Percentiles rank a stretch among this genome's conserved stretches.
Evolutionary conservation across 2,329 filamentous ascomycete genomes (phyloP).

Genomic region (Microthyrium microscopicum): DNA sequence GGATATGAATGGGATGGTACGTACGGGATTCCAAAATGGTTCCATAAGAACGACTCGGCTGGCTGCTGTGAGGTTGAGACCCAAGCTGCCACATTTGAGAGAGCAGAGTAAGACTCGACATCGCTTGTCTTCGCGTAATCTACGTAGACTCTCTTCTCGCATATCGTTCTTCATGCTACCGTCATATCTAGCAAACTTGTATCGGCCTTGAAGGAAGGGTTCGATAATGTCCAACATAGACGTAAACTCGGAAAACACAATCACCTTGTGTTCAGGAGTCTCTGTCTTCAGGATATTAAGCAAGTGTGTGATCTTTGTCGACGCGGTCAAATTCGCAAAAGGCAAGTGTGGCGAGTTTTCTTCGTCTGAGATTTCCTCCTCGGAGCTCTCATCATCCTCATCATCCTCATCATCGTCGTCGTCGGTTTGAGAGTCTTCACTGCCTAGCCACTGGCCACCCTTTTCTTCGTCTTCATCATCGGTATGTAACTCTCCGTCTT

Average conservation of each 20-base stretch:
- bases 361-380: slow-evolving; percentile 25
- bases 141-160: slow-evolving; percentile 69
- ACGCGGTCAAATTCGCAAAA: slow-evolving; percentile 29
- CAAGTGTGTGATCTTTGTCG: slow-evolving; percentile 82
- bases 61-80: slow-evolving; percentile 86
- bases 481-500: slow-evolving; percentile 67
- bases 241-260: slow-evolving; percentile 96
- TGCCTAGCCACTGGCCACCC: slow-evolving; percentile 61
- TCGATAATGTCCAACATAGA: slow-evolving; percentile 95
- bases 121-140: slow-evolving; percentile 54
- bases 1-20: slow-evolving; percentile 15
- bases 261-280: slow-evolving; percentile 75
- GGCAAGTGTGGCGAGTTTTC: slow-evolving; percentile 9
- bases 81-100: slow-evolving; percentile 81
- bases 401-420: slow-evolving; percentile 29
- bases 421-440: slow-evolving; percentile 51
- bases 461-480: slow-evolving; percentile 81
- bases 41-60: slow-evolving; percentile 88
- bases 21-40: slow-evolving; percentile 92
- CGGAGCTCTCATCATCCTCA: slow-evolving; percentile 18
- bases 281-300: slow-evolving; percentile 68
- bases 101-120: slow-evolving; percentile 82
- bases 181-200: slow-evolving; percentile 80
- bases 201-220: slow-evolving; percentile 64
- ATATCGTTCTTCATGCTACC: slow-evolving; percentile 88